phyloP scores from a whole-genome alignment of 2,329 filamentous ascomycete species.

The Coniochaeta sp. region DNA sequence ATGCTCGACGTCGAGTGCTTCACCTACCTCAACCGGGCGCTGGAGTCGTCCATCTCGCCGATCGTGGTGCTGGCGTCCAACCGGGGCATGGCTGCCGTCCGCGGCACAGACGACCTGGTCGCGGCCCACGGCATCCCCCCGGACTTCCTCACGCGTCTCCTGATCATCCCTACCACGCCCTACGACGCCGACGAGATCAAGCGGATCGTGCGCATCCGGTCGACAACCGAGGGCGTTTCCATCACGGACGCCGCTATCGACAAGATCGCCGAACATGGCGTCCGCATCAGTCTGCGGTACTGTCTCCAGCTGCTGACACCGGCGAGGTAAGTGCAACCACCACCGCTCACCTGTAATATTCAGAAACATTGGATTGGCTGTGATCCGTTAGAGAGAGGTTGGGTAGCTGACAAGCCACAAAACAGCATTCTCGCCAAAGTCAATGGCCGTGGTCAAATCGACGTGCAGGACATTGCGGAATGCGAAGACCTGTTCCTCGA shows the following conservation, averaged over 20 bases:
- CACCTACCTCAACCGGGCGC: conserved; percentile 96
- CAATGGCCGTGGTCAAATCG: conserved; percentile 69
- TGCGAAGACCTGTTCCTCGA: conserved; percentile 82
- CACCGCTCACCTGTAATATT: not conserved
- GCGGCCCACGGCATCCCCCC: conserved; percentile 91
- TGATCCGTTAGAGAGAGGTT: conserved; percentile 18
- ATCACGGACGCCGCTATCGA: conserved; percentile 79
- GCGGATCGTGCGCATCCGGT: conserved; percentile 79
- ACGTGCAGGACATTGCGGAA: conserved; percentile 69
- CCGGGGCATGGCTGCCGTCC: conserved; percentile 86
- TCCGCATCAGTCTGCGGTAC: conserved; percentile 84
- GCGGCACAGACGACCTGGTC: conserved; percentile 73
- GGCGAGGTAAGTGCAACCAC: conserved; percentile 56
- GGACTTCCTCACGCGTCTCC: conserved; percentile 85
- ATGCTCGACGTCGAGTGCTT: conserved; percentile 99
- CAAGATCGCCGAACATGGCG: conserved; percentile 80
- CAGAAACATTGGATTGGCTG: conserved; percentile 7
- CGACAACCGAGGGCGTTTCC: conserved; percentile 71
- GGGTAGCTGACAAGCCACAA: conserved; percentile 20
- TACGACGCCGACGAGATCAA: conserved; percentile 88
- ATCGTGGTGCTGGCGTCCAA: conserved; percentile 98
- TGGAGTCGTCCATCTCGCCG: conserved; percentile 89
- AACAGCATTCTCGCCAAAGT: conserved; percentile 84
- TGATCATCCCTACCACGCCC: conserved; percentile 91
- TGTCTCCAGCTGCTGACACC: conserved; percentile 87